Base-by-base conservation (phyloP, 495 filamentous ascomycete genomes). In the Penicillium paxilli region DNA sequence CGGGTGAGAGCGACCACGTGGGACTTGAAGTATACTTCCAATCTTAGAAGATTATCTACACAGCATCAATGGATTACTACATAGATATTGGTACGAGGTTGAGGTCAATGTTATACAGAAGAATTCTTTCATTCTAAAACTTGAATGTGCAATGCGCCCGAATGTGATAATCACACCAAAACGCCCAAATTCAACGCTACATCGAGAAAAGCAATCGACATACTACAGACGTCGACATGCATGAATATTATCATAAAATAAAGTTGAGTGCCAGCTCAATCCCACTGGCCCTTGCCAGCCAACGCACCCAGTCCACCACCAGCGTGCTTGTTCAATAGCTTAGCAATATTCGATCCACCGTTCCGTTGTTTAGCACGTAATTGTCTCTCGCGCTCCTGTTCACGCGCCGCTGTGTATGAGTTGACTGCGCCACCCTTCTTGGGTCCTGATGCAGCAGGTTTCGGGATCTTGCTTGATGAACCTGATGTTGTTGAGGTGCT, bases 401-500 rank as follows among this genome's bases (percentile, higher is more conserved):
- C 88, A 66, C 86, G 84, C 44, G 87, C 92, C 41, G 91, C 81
- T 4, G 89, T 84, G 63, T 92, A 88, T 55, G 88, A 95, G 61
- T 93, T 92, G 26, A 96, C 83, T 30, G 86, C 84, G 23, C 64
- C 62, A 21, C 83, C 87, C 75, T 87, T 90, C 74, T 89, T 92
- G 10, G 83, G 78, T 49, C 83, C 82, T 8, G 75, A 72, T 19
- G 74, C 62, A 38, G 73, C 70, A 63, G 55, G 74, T 71, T 59
- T 78, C 55, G 61, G 60, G 58, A 60, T 72, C 52, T 28, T 64
- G 58, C 12, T 70, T 70, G 78, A 51, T 61, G 69, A 20, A 55
- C 64, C 58, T 51, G 40, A 75, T n/a, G 63, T 67, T 6, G 55
- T 45, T 9, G 51, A 53, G 2, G 57, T 60, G 51, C 63, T 60